Percentiles rank a stretch among this genome's conserved stretches.
phyloP scores from a whole-genome alignment of 2,329 filamentous ascomycete genomes.

The Cladosporium sp. region DNA sequence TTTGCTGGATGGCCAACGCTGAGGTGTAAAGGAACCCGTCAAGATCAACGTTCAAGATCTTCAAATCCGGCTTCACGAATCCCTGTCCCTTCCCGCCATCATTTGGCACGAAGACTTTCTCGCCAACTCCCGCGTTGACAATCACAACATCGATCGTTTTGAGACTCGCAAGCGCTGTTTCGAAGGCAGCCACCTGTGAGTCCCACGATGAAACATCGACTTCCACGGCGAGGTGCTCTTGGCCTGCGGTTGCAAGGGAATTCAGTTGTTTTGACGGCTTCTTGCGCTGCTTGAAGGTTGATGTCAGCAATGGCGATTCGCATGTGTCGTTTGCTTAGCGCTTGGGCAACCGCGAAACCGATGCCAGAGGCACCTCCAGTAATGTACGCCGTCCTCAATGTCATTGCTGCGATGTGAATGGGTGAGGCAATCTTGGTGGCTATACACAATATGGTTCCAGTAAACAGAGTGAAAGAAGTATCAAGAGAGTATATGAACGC shows the following conservation, averaged over 20 bases:
- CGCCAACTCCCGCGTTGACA: conserved; percentile 38
- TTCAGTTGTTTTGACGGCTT: conserved; percentile 19
- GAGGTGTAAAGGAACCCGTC: conserved; percentile 41
- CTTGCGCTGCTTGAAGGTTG: conserved; percentile 25
- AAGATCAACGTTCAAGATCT: conserved; percentile 37
- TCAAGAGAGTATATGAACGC: too few relatives aligned
- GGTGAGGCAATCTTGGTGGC: too few relatives aligned
- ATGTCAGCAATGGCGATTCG: conserved; percentile 46
- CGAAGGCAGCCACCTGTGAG: conserved; percentile 35
- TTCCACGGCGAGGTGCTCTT: conserved; percentile 21
- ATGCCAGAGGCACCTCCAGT: conserved; percentile 32
- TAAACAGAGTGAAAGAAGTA: too few relatives aligned
- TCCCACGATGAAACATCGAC: conserved; percentile 35
- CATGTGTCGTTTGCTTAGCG: conserved; percentile 32
- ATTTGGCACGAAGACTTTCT: conserved; percentile 34
- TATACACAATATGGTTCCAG: too few relatives aligned
- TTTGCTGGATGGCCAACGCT: conserved; percentile 41
- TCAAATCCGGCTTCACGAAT: conserved; percentile 38
- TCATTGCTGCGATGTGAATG: neutral
- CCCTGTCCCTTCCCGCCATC: conserved; percentile 17
- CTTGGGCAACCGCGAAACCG: conserved; percentile 27
- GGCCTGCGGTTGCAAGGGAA: conserved; percentile 16
- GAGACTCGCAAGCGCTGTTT: conserved; percentile 29
- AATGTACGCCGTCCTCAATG: conserved; percentile 18
- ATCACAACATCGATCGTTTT: conserved; percentile 36